A percentile compares a stretch with the other conserved stretches of the same genome.
Conservation (phyloP, 148 eudicot species). For the Simmondsia chinensis region DNA sequence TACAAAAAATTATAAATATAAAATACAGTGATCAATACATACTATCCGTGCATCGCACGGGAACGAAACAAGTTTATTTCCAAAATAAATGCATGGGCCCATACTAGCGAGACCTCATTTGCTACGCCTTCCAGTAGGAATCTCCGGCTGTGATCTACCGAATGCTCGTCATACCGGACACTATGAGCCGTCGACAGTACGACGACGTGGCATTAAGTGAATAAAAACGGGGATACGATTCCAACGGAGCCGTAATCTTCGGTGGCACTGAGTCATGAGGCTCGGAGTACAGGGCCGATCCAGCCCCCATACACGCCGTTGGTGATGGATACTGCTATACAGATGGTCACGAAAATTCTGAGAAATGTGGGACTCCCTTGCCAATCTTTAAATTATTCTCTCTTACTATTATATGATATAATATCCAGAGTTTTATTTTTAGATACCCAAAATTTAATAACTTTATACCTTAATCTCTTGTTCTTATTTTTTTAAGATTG, state of each 20-base stretch:
- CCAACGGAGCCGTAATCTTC: constrained; percentile 1
- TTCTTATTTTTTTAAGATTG: too few species aligned
- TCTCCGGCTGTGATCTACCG: constrained; percentile 3
- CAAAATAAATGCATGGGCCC: too few species aligned
- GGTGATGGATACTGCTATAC: constrained; percentile 5
- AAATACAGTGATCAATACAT: too few species aligned
- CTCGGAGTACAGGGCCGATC: constrained; percentile 1
- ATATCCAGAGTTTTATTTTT: too few species aligned
- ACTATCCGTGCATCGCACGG: too few species aligned
- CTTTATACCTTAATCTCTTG: too few species aligned
- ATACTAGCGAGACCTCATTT: neutral
- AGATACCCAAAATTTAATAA: too few species aligned
- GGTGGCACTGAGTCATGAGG: constrained; percentile 16
- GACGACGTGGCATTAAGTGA: constrained; percentile 32
- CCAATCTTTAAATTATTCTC: constrained; percentile 8
- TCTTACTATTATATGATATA: too few species aligned
- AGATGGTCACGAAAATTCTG: constrained; percentile 52
- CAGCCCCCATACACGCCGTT: constrained; percentile 6
- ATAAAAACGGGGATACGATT: constrained; percentile 5
- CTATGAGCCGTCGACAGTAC: constrained; percentile 16
- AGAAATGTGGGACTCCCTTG: constrained; percentile 31
- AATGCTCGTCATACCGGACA: neutral
- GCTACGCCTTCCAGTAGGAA: neutral
- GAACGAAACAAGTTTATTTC: too few species aligned
- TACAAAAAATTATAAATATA: too few species aligned